Conservation (phyloP, 495 filamentous ascomycete genomes). For the Penicillium soppii region DNA sequence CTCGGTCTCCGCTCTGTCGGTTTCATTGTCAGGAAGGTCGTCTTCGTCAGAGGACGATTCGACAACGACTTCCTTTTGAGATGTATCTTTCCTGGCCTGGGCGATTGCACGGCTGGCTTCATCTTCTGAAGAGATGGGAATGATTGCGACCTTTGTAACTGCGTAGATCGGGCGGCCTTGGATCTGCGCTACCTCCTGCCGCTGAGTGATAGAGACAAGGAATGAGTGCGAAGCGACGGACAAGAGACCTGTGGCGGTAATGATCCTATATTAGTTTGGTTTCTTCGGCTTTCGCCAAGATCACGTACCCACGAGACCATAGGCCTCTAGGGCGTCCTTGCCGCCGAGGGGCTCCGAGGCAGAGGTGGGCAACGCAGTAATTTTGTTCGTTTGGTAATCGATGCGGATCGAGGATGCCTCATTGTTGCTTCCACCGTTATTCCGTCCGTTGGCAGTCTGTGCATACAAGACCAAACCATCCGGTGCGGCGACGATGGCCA, state of each 20-base stretch:
- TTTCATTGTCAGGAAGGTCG: constrained; percentile 34
- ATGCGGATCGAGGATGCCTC: constrained; percentile 59
- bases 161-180: constrained; percentile 79
- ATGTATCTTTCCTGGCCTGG: constrained; percentile 54
- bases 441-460: constrained; percentile 45
- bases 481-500: constrained; percentile 76
- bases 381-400: constrained; percentile 68
- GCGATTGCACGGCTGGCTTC: constrained; percentile 72
- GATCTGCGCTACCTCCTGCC: constrained; percentile 85
- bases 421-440: constrained; percentile 32
- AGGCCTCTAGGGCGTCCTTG: constrained; percentile 62
- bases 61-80: constrained; percentile 25
- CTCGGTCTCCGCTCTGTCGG: constrained; percentile 33
- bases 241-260: constrained; percentile 55
- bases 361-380: constrained; percentile 43
- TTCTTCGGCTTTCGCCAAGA: neutral
- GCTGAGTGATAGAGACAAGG: constrained; percentile 77
- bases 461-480: constrained; percentile 87
- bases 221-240: constrained; percentile 74
- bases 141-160: constrained; percentile 81
- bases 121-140: constrained; percentile 72
- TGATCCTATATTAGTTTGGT: neutral
- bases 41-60: constrained; percentile 39
- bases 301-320: constrained; percentile 80
- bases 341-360: constrained; percentile 36